These are phyloP conservation scores for Phialophora chinensis DNA, from an alignment of 2,329 filamentous ascomycete species.

Conservation along the genomic window DNA sequence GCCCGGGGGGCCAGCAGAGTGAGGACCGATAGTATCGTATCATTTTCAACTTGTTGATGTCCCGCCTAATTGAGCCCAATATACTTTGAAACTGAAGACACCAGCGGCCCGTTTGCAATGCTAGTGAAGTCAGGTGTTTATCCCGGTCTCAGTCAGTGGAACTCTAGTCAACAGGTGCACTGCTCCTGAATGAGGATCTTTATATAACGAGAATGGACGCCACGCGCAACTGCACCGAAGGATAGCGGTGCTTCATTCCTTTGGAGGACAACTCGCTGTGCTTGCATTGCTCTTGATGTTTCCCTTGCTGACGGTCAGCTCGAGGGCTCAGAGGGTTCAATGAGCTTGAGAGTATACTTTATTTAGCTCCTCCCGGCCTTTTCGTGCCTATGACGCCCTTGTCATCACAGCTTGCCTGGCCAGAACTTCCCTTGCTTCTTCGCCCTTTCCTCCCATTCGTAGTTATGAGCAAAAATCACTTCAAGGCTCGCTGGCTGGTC, in stretches of 20 bases:
- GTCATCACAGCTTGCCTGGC: constrained; percentile 26
- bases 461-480: constrained; percentile 45
- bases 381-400: neutral
- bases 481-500: constrained; percentile 40
- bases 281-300: neutral
- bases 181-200: neutral
- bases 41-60: no score
- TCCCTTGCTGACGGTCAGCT: neutral
- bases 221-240: no score
- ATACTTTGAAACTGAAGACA: no score
- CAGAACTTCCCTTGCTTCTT: constrained; percentile 34
- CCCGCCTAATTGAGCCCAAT: no score
- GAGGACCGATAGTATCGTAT: no score
- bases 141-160: neutral
- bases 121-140: no score
- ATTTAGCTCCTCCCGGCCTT: neutral
- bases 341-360: neutral
- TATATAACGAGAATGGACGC: neutral
- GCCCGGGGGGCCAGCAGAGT: no score
- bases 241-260: no score
- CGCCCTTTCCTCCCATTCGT: constrained; percentile 41
- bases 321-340: neutral
- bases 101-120: no score
- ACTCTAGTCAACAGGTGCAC: neutral
- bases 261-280: neutral